These are phyloP conservation scores for Candida montana DNA, from an alignment of 805 yeast species.

Conservation along the genomic window DNA sequence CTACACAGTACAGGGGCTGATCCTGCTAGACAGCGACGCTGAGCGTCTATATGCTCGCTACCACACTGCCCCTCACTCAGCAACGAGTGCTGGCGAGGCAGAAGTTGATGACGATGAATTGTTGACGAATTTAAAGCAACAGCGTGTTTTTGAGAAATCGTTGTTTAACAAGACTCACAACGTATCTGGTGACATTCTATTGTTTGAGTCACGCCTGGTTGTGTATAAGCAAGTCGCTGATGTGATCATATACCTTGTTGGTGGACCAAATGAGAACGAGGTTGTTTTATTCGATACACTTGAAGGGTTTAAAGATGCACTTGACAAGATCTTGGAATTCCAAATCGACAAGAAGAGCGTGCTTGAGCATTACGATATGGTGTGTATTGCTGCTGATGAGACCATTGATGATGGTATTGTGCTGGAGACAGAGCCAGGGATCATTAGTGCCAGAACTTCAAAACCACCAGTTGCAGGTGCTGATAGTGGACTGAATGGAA, in stretches of 20 bases:
- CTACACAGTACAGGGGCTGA: slow-evolving; percentile 74
- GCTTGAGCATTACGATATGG: slow-evolving; percentile 79
- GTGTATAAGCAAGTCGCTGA: slow-evolving; percentile 87
- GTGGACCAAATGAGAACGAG: slow-evolving; percentile 81
- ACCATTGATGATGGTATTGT: slow-evolving; percentile 90
- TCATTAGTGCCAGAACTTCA: slow-evolving; percentile 89
- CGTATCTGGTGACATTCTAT: slow-evolving; percentile 70
- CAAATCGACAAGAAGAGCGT: slow-evolving; percentile 72
- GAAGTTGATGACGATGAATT: slow-evolving; percentile 25
- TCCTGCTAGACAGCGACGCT: slow-evolving; percentile 79
- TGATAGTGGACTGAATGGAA: slow-evolving; percentile 55
- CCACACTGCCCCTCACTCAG: slow-evolving; percentile 57
- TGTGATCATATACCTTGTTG: slow-evolving; percentile 63
- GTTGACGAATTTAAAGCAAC: slow-evolving; percentile 46
- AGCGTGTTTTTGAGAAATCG: slow-evolving; percentile 68
- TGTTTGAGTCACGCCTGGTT: slow-evolving; percentile 73
- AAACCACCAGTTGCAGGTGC: slow-evolving; percentile 67
- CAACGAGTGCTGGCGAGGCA: slow-evolving; percentile 5
- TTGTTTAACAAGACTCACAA: slow-evolving; percentile 74
- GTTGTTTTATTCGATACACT: slow-evolving; percentile 68
- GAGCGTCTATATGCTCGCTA: slow-evolving; percentile 80
- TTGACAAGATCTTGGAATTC: slow-evolving; percentile 66
- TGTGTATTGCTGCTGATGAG: slow-evolving; percentile 84
- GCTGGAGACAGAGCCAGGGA: slow-evolving; percentile 81
- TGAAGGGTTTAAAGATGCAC: slow-evolving; percentile 72